Conservation (phyloP, 2,329 filamentous ascomycete species). For the Colletotrichum higginsianum region DNA sequence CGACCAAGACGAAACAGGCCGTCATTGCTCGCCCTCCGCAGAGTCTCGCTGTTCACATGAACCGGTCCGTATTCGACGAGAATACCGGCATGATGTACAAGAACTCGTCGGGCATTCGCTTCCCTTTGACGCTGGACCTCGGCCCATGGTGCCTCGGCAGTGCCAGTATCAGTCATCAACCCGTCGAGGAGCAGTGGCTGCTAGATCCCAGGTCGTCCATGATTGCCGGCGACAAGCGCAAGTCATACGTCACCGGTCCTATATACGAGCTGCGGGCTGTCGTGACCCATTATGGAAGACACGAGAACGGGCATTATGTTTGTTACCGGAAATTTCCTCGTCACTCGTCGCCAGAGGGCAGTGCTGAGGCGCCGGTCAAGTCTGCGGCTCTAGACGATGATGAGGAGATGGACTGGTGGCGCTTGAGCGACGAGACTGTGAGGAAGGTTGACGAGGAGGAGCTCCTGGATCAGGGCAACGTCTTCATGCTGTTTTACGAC, state of each 20-base stretch:
- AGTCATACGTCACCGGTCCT: slow-evolving; percentile 68
- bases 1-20: slow-evolving; percentile 91
- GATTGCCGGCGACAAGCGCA: slow-evolving; percentile 70
- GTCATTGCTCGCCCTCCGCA: slow-evolving; percentile 87
- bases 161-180: slow-evolving; percentile 47
- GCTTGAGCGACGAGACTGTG: slow-evolving; percentile 91
- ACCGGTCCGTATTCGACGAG: slow-evolving; percentile 92
- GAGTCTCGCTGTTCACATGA: slow-evolving; percentile 88
- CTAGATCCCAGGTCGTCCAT: slow-evolving; percentile 80
- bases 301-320: slow-evolving; percentile 97
- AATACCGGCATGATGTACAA: slow-evolving; percentile 84
- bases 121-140: slow-evolving; percentile 82
- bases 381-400: slow-evolving; percentile 17
- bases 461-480: slow-evolving; percentile 83
- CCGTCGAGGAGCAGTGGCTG: slow-evolving; percentile 76
- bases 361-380: slow-evolving; percentile 40
- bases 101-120: slow-evolving; percentile 84
- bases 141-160: slow-evolving; percentile 88
- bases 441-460: slow-evolving; percentile 79
- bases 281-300: slow-evolving; percentile 89
- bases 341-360: slow-evolving; percentile 43
- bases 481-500: slow-evolving; percentile 99
- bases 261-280: slow-evolving; percentile 87
- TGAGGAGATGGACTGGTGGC: slow-evolving; percentile 80
- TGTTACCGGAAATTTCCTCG: slow-evolving; percentile 83